phyloP scores from a whole-genome alignment of 768 basidiomycete genomes.

The Artomyces pyxidatus region DNA sequence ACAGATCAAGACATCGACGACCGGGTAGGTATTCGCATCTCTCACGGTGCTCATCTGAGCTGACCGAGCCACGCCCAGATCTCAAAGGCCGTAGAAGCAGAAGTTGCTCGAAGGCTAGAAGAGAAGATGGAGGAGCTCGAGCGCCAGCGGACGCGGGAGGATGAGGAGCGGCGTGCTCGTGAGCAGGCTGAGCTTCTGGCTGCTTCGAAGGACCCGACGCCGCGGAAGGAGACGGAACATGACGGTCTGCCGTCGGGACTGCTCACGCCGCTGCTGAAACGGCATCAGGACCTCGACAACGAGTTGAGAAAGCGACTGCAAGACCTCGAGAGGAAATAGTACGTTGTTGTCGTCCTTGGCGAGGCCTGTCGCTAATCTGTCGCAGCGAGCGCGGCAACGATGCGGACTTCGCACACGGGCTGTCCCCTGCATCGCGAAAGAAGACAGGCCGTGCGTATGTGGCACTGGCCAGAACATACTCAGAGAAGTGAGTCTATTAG shows the following conservation, averaged over 20 bases:
- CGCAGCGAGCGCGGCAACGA: conserved; percentile 55
- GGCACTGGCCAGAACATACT: conserved; percentile 72
- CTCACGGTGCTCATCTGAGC: background rate
- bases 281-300: conserved; percentile 60
- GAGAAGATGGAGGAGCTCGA: conserved; percentile 50
- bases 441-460: conserved; percentile 79
- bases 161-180: conserved; percentile 15
- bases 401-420: conserved; percentile 46
- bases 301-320: conserved; percentile 56
- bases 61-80: conserved; percentile 37
- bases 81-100: conserved; percentile 63
- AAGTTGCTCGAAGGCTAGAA: conserved; percentile 61
- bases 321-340: conserved; percentile 72
- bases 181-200: conserved; percentile 24
- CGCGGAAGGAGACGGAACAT: conserved; percentile 3
- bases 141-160: conserved; percentile 17
- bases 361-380: background rate
- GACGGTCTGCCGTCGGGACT: conserved; percentile 34
- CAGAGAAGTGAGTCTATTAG: conserved; percentile 55
- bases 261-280: conserved; percentile 54
- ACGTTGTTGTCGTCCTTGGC: conserved; percentile 25
- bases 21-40: conserved; percentile 36
- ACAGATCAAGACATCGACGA: conserved; percentile 72
- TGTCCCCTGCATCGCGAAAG: conserved; percentile 71
- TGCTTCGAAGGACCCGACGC: conserved; percentile 29